These are phyloP conservation scores for Herpotrichia juniperi DNA, from an alignment of 2,329 filamentous ascomycete species.

Conservation along the genomic window DNA sequence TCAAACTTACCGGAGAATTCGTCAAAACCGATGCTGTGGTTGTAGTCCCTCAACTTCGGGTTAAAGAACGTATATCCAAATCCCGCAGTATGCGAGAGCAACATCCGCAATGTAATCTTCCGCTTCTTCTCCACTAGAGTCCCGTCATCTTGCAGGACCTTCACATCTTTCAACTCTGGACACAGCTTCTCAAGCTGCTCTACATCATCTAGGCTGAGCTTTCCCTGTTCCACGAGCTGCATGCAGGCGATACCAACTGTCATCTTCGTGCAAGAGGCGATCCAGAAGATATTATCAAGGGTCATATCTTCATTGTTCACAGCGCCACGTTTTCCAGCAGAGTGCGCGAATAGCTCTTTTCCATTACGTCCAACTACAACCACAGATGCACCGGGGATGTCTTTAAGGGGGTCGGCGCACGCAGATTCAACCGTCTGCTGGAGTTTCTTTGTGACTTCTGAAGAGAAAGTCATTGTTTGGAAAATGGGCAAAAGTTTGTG, in stretches of 20 bases:
- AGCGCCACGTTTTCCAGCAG: no score
- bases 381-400: no score
- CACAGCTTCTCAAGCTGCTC: constrained; percentile 28
- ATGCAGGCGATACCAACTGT: constrained; percentile 36
- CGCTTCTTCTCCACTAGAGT: constrained; percentile 46
- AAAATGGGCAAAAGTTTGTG: no score
- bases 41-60: constrained; percentile 50
- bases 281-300: no score
- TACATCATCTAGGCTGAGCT: constrained; percentile 31
- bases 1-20: constrained; percentile 62
- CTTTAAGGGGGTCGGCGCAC: no score
- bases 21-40: constrained; percentile 59
- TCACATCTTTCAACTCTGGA: constrained; percentile 45
- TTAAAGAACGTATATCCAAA: constrained; percentile 59
- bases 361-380: no score
- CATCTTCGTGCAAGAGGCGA: no score
- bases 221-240: constrained; percentile 41
- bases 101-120: constrained; percentile 57
- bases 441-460: no score
- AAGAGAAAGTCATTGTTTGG: no score
- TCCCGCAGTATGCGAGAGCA: constrained; percentile 55
- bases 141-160: constrained; percentile 39
- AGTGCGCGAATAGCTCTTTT: no score
- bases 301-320: no score
- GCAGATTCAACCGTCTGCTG: no score